Evolutionary conservation across 768 basidiomycete species (phyloP), one percentile per base, ranked within the genome.

Genomic region (Amylocystis lapponica): DNA sequence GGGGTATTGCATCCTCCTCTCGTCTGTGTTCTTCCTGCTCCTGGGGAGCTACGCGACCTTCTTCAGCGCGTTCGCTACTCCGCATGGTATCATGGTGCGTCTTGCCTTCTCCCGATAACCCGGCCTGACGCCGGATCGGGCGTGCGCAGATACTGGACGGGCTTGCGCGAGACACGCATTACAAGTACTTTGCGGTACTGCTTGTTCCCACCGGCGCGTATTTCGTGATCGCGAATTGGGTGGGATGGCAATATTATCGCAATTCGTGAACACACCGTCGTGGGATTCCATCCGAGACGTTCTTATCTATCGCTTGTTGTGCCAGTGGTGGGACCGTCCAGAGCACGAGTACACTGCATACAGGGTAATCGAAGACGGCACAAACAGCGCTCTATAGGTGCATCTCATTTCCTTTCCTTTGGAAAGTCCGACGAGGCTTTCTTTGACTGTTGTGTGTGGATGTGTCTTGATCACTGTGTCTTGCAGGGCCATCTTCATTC

Each of bases 211-310:
- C 83, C 7, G 78, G 74, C 9, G 72, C 84, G 30, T 93, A 90
- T 65, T 95, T 93, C 62, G 86, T 91, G 41, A 98, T 98, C 55
- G 91, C 92, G 31, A 97, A 97, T 57, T 98, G 95, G 95, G 89
- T 95, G 29, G 94, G 94, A 31, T 97, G 93, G 92, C 92, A 97
- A 63, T 96, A 91, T 63, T 97, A 90, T 60, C 80, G 86, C 33
- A 92, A 93, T 62, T 90, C 91, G 10, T 94, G 63, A 78, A 32
- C 25, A n/a, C n/a, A n/a, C n/a, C n/a, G n/a, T n/a, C n/a, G n/a
- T n/a, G n/a, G n/a, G n/a, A n/a, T n/a, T n/a, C n/a, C n/a, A n/a
- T n/a, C n/a, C 16, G 25, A 13, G 17, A 14, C 20, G 17, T 17
- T 40, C 14, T 30, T 21, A 2, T 33, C 23, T 38, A 7, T 13